phyloP scores from a whole-genome alignment of 164 flowering plant species.

The Chimonanthus praecox region DNA sequence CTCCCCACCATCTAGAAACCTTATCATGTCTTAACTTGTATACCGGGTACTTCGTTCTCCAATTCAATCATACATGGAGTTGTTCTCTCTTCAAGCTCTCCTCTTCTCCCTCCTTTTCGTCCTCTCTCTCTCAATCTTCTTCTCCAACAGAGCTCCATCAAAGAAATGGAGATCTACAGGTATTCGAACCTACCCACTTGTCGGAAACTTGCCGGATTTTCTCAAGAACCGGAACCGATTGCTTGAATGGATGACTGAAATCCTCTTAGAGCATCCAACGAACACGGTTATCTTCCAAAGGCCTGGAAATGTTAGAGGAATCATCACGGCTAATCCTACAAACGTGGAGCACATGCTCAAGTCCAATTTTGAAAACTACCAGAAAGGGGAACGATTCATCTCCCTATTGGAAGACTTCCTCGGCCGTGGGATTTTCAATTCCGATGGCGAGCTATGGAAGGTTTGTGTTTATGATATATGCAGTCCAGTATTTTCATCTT shows the following conservation, averaged over 20 bases:
- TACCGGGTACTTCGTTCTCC: too few species aligned
- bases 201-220: conserved; percentile 47
- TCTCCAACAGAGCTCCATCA: conserved; percentile 9
- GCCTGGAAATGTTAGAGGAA: conserved; percentile 27
- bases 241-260: conserved; percentile 50
- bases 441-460: conserved; percentile 49
- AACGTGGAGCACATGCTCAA: conserved; percentile 50
- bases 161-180: conserved; percentile 17
- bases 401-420: conserved; percentile 35
- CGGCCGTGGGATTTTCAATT: conserved; percentile 54
- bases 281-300: conserved; percentile 41
- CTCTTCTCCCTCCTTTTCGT: conserved; percentile 15
- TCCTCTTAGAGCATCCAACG: conserved; percentile 34
- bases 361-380: conserved; percentile 49
- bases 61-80: conserved; percentile 2
- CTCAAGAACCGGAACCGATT: conserved; percentile 48
- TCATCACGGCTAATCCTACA: conserved; percentile 40
- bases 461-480: background rate
- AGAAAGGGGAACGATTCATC: conserved; percentile 36
- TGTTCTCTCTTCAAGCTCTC: conserved; percentile 17
- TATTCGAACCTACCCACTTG: conserved; percentile 42
- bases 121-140: conserved; percentile 19
- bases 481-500: background rate
- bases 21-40: too few species aligned
- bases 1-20: too few species aligned